Evolutionary conservation across 192 early-diverging fungal genomes (phyloP), one percentile per base, ranked within the genome.

Genomic region (Entomortierella chlamydospora): DNA sequence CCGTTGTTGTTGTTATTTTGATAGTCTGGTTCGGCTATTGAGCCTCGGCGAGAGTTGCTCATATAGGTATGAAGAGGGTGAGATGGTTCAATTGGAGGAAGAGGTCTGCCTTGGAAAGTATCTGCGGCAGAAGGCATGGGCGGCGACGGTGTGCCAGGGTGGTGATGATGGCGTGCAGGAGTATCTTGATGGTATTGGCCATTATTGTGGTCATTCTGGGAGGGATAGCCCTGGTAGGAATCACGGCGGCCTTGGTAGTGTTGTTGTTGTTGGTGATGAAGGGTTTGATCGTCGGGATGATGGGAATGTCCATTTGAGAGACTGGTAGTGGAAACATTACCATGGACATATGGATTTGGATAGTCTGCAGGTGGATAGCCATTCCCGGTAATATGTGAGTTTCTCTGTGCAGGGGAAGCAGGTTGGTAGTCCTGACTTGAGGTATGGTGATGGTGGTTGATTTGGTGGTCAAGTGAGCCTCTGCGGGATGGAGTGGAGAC

Each of bases 81-180:
- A 20, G 74, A 78, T 9, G 74, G 74, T 25, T 78, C 74, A 28
- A 78, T 78, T 15, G 74, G 74, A 6, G 74, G 74, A 4, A 78
- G 37, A 37, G 67, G 34, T 15, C 74, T 39, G 39, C 74, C 74
- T n/a, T 70, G 74, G 55, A 70, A 70, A 43, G 26, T 34, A 0
- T 69, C 39, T 23, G 68, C 58, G 23, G 56, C 47, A 26, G 74
- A 70, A 12, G 74, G 67, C 25, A 70, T 50, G 3, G 74, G 74
- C 6, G 74, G 74, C 20, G 74, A 78, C 1, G 74, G 74, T 13
- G 74, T 69, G 45, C 45, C 45, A 20, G 45, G 22, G 51, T 33
- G 52, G 64, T 57, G 52, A n/a, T n/a, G n/a, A 33, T 39, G 39
- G 64, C 18, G 6, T 22, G 43, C 5, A 13, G 43, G 61, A 41